Base-by-base conservation (phyloP, 2,329 filamentous ascomycete species). In the Botryosphaeria agaves region DNA sequence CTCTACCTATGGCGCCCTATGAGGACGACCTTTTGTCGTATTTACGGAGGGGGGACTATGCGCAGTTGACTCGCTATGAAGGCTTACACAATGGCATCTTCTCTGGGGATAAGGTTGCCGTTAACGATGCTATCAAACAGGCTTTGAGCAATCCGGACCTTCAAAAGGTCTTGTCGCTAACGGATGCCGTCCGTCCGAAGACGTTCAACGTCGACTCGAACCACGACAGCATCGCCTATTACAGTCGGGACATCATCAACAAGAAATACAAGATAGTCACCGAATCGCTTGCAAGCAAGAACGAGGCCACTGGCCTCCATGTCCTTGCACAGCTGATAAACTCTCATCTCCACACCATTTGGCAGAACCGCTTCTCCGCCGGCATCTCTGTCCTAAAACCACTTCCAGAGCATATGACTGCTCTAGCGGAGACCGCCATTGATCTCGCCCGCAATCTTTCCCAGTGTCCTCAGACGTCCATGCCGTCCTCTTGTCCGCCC, bases 371-470 rank as follows among this genome's bases (percentile, higher is more conserved):
- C 14, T 92, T 89, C 51, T 60, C 69, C 1, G 64, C 68, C 23
- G 87, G 89, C 18, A 76, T 95, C 34, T 69, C 75, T 4, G 72
- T 94, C 3, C 60, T 92, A 26, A 85, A 91, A 49, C 84, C 87
- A 0, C 64, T 79, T 14, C 69, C 80, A 1, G 60, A 77, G 30
- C 73, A 84, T 48, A 87, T 79, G 23, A 79, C 77, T 1, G 64
- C 72, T 11, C 62, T 92, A 41, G 65, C 84, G 29, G 63, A 70
- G 32, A 72, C 76, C 20, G 78, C 78, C 3, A 57, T 76, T 32
- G 66, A 76, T 26, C 66, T 95, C 17, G 87, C 82, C 3, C 63
- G 70, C 18, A 74, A 79, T 32, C 70, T 98, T 4, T 70, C 74
- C 1, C 64, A 74, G 41, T 98, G 89, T 48, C 69, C 81, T 1